phyloP scores from a whole-genome alignment of 768 basidiomycete species.

The Boletus subcaerulescens region DNA sequence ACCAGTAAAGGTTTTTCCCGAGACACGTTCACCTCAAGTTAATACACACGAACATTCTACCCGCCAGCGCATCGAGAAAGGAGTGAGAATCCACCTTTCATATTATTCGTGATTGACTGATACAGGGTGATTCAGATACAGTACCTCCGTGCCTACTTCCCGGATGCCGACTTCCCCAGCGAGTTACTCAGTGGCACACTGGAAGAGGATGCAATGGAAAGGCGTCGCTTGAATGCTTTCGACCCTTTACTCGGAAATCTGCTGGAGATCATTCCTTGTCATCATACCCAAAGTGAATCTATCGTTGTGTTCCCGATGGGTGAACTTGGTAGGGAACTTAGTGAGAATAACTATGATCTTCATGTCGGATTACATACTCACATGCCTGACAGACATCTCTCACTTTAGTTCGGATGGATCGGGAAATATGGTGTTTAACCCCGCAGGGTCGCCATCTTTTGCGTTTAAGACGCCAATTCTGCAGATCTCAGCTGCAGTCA shows the following conservation, averaged over 20 bases:
- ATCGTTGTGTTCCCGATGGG: slow-evolving; percentile 64
- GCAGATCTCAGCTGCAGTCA: slow-evolving; percentile 48
- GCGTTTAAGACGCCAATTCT: slow-evolving; percentile 66
- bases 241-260: slow-evolving; percentile 59
- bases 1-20: slow-evolving; percentile 52
- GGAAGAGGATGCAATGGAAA: slow-evolving; percentile 40
- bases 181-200: slow-evolving; percentile 62
- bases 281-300: slow-evolving; percentile 22
- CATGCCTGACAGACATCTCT: slow-evolving; percentile 46
- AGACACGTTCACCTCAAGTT: slow-evolving; percentile 43
- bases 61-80: slow-evolving; percentile 61
- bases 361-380: slow-evolving; percentile 1
- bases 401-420: slow-evolving; percentile 27
- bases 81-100: slow-evolving; percentile 40
- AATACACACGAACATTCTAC: slow-evolving; percentile 31
- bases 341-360: slow-evolving; percentile 38
- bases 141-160: slow-evolving; percentile 66
- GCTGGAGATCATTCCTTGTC: slow-evolving; percentile 41
- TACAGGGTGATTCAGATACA: slow-evolving; percentile 48
- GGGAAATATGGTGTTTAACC: slow-evolving; percentile 18
- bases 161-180: slow-evolving; percentile 71
- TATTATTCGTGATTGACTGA: background rate
- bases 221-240: slow-evolving; percentile 39
- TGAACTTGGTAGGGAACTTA: slow-evolving; percentile 54
- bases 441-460: slow-evolving; percentile 41